Conservation (phyloP, 2,329 filamentous ascomycete genomes). For the Exophiala sideris region DNA sequence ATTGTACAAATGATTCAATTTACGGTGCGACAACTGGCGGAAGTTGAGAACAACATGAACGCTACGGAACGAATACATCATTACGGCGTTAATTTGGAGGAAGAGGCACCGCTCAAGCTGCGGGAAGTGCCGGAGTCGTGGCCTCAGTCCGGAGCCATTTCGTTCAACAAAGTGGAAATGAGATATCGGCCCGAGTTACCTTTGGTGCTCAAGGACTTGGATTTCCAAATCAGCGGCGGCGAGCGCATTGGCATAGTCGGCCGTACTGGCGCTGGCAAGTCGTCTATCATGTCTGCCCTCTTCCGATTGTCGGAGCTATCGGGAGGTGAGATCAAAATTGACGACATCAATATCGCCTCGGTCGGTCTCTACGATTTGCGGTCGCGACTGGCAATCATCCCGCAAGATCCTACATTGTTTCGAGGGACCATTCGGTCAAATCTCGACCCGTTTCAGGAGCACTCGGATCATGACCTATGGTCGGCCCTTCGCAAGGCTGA, state of each 20-base stretch:
- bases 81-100: slow-evolving; percentile 81
- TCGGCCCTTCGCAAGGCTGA: slow-evolving; percentile 44
- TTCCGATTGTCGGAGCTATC: slow-evolving; percentile 44
- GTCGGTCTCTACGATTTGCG: slow-evolving; percentile 43
- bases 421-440: slow-evolving; percentile 44
- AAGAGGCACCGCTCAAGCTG: slow-evolving; percentile 81
- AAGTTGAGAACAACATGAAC: slow-evolving; percentile 98
- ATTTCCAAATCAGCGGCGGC: slow-evolving; percentile 43
- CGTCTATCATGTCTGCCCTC: slow-evolving; percentile 45
- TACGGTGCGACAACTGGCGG: slow-evolving; percentile 85
- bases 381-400: slow-evolving; percentile 44
- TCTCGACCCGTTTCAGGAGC: slow-evolving; percentile 45
- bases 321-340: slow-evolving; percentile 41
- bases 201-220: slow-evolving; percentile 67
- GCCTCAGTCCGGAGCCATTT: slow-evolving; percentile 82
- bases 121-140: slow-evolving; percentile 68
- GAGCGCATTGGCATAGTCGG: slow-evolving; percentile 50
- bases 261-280: slow-evolving; percentile 46
- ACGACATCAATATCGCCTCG: slow-evolving; percentile 42
- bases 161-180: slow-evolving; percentile 74
- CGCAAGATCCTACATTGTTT: slow-evolving; percentile 46
- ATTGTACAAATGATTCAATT: slow-evolving; percentile 97
- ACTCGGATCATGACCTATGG: slow-evolving; percentile 47
- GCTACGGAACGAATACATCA: slow-evolving; percentile 87
- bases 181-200: slow-evolving; percentile 70